Conservation (phyloP, 306 rosid genomes). For the Prosopis cineraria region DNA sequence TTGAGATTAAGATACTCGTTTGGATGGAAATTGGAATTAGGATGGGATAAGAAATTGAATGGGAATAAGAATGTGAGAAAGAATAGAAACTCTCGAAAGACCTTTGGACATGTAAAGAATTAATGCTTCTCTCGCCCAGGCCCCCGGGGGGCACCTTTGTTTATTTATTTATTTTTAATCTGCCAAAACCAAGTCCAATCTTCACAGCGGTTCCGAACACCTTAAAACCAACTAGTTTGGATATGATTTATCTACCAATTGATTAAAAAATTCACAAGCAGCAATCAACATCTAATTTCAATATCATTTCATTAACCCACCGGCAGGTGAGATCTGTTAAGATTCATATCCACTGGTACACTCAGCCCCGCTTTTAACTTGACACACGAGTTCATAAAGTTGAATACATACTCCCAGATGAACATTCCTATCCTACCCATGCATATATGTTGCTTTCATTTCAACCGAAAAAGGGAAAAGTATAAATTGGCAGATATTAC, state of each 20-base stretch:
- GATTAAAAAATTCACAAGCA: too few species aligned
- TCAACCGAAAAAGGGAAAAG: background rate
- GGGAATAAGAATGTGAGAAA: too few species aligned
- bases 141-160: too few species aligned
- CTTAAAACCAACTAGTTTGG: background rate
- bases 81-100: too few species aligned
- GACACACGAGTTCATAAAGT: background rate
- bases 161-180: too few species aligned
- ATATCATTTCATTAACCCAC: background rate
- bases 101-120: too few species aligned
- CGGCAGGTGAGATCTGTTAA: background rate
- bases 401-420: background rate
- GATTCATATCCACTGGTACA: background rate
- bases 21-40: too few species aligned
- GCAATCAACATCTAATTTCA: background rate
- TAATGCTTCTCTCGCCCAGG: too few species aligned
- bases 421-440: background rate
- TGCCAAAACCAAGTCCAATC: background rate
- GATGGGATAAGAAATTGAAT: too few species aligned
- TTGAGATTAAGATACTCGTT: too few species aligned
- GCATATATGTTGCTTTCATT: background rate
- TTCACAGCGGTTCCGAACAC: background rate
- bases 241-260: background rate
- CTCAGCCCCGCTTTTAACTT: background rate
- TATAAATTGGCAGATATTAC: background rate